A percentile compares a stretch with the other conserved stretches of the same genome.
Evolutionary conservation across 2,329 filamentous ascomycete genomes (phyloP).

Genomic region (Fusarium subglutinans): DNA sequence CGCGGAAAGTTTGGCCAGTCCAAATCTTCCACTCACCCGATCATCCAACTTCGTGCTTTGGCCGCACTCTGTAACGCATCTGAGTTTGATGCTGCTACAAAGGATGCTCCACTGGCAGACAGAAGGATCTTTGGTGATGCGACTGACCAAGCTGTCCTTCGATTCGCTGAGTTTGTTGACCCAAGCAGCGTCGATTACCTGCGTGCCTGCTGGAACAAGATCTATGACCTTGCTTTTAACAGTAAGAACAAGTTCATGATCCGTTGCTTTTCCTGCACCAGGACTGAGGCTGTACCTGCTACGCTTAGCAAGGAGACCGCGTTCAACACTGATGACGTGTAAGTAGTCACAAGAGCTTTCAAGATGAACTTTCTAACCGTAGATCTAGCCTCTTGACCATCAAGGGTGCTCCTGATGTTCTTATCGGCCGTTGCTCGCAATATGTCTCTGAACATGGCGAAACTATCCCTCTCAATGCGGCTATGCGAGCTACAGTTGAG

Average conservation of each 20-base stretch:
- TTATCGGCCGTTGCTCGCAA: conserved; percentile 61
- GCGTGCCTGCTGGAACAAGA: conserved; percentile 69
- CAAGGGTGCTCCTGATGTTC: conserved; percentile 80
- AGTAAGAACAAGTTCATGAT: conserved; percentile 89
- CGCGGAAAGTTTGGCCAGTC: conserved; percentile 49
- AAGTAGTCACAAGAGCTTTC: fast-evolving
- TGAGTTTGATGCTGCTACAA: conserved; percentile 75
- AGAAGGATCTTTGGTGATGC: conserved; percentile 78
- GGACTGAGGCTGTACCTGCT: conserved; percentile 58
- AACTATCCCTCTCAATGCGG: neutral
- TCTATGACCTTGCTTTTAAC: conserved; percentile 78
- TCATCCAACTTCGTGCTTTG: conserved; percentile 68
- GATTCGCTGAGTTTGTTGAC: conserved; percentile 68
- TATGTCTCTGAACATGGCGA: conserved; percentile 3
- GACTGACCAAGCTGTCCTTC: conserved; percentile 78
- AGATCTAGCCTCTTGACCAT: conserved; percentile 68
- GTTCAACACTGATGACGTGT: conserved; percentile 10
- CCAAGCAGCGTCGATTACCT: conserved; percentile 65
- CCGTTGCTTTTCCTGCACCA: neutral
- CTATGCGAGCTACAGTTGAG: neutral
- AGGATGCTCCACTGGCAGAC: conserved; percentile 65
- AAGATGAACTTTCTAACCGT: neutral
- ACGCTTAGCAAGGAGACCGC: neutral
- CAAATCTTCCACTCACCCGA: conserved; percentile 45
- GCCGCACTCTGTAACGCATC: conserved; percentile 78